Conservation (phyloP, 371 early-diverging fungal species). For the Mucor plumbeus region DNA sequence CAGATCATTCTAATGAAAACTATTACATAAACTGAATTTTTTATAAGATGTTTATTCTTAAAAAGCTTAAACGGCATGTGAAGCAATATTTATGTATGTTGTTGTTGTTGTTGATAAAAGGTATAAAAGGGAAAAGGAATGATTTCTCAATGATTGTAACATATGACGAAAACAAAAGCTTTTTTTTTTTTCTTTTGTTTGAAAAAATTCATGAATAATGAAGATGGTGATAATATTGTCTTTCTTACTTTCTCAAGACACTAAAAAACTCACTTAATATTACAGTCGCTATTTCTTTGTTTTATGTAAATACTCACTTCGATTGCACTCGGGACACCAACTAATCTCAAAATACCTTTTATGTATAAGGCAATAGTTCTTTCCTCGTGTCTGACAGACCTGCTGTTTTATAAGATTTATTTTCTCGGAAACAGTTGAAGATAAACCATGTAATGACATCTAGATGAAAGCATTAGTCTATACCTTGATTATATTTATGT, state of each 20-base stretch:
- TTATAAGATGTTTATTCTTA: background rate
- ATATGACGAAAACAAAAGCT: too few relatives aligned
- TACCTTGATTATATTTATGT: background rate
- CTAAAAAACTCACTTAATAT: background rate
- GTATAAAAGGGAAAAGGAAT: background rate
- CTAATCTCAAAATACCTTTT: conserved; percentile 45
- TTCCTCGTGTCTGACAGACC: conserved; percentile 27
- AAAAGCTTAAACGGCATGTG: conserved; percentile 3
- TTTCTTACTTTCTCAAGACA: background rate
- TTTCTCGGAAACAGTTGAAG: background rate
- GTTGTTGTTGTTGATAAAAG: background rate
- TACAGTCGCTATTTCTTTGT: background rate
- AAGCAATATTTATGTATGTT: background rate
- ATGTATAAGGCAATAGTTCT: conserved; percentile 46
- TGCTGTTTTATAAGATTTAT: background rate
- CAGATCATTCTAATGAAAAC: background rate
- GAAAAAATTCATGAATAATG: too few relatives aligned
- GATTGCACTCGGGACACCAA: conserved; percentile 50
- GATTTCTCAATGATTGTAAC: background rate
- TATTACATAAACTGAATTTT: background rate
- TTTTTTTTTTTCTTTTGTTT: too few relatives aligned
- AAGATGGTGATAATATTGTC: too few relatives aligned
- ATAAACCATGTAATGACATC: background rate
- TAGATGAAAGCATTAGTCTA: background rate
- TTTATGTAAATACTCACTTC: conserved; percentile 6